A percentile compares a stretch with the other conserved stretches of the same genome.
Evolutionary conservation across 1,139 yeast species (phyloP).

Genomic region (Candida pseudocylindracea): DNA sequence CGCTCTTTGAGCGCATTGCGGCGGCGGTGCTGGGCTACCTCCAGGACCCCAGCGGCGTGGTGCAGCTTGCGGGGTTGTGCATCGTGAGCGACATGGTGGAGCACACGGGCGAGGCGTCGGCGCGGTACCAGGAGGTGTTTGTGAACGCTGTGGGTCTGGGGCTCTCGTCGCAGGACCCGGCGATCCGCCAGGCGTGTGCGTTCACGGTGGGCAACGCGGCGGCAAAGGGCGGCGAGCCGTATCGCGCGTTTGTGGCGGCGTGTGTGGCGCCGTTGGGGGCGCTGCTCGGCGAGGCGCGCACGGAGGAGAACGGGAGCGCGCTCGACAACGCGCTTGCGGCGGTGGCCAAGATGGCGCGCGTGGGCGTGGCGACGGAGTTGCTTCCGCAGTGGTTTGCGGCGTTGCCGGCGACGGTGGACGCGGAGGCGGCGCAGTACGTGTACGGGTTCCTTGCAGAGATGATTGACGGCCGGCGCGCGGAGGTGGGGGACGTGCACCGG

Average conservation of each 20-base stretch:
- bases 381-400: slow-evolving; percentile 61
- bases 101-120: slow-evolving; percentile 47
- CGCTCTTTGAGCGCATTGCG: slow-evolving; percentile 20
- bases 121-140: slow-evolving; percentile 42
- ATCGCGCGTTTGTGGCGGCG: slow-evolving; percentile 39
- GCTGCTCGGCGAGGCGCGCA: slow-evolving; percentile 69
- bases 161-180: slow-evolving; percentile 43
- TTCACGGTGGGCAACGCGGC: slow-evolving; percentile 77
- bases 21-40: slow-evolving; percentile 26
- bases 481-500: slow-evolving; percentile 17
- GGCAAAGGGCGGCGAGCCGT: slow-evolving; percentile 46
- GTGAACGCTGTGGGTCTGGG: slow-evolving; percentile 35
- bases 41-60: slow-evolving; percentile 41
- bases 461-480: slow-evolving; percentile 46
- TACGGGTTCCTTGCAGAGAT: slow-evolving; percentile 59
- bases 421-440: slow-evolving; percentile 77
- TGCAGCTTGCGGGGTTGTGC: slow-evolving; percentile 62
- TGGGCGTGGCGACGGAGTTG: slow-evolving; percentile 28
- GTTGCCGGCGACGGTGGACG: slow-evolving; percentile 68
- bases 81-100: slow-evolving; percentile 66
- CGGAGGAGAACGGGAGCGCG: slow-evolving; percentile 66
- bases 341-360: slow-evolving; percentile 56
- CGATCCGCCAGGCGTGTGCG: slow-evolving; percentile 75
- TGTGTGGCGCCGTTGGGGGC: slow-evolving; percentile 56
- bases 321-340: slow-evolving; percentile 76